phyloP scores from a whole-genome alignment of 2,329 filamentous ascomycete genomes.

The Ascocoryne sarcoides region DNA sequence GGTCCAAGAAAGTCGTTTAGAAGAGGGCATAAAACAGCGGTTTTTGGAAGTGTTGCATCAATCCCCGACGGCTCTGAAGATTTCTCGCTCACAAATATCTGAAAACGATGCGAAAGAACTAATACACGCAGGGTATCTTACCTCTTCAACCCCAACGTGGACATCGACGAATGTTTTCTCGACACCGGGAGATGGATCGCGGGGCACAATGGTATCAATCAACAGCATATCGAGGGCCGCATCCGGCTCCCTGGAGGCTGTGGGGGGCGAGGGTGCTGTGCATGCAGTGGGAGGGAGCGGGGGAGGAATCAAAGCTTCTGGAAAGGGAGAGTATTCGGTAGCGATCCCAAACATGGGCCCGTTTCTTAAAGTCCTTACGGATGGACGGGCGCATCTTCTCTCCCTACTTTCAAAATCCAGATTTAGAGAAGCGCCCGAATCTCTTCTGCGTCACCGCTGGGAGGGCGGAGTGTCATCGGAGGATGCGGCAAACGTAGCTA shows the following conservation, averaged over 20 bases:
- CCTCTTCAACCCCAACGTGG: slow-evolving; percentile 34
- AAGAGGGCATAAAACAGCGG: slow-evolving; percentile 36
- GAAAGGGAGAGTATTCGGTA: slow-evolving; percentile 38
- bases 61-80: slow-evolving; percentile 39
- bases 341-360: slow-evolving; percentile 59
- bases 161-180: slow-evolving; percentile 34
- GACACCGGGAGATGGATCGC: slow-evolving; percentile 31
- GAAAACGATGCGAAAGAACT: slow-evolving; percentile 45
- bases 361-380: slow-evolving; percentile 56
- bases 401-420: slow-evolving; percentile 48
- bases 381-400: slow-evolving; percentile 52
- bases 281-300: slow-evolving; percentile 50
- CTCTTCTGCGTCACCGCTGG: slow-evolving; percentile 58
- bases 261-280: slow-evolving; percentile 59
- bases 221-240: slow-evolving; percentile 55
- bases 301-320: slow-evolving; percentile 22
- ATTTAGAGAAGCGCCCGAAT: slow-evolving; percentile 55
- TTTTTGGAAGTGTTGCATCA: slow-evolving; percentile 44
- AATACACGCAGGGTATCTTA: slow-evolving; percentile 59
- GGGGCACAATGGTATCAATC: slow-evolving; percentile 48
- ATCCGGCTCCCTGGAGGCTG: slow-evolving; percentile 59
- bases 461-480: slow-evolving; percentile 52
- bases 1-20: slow-evolving; percentile 33
- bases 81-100: slow-evolving; percentile 34
- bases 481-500: slow-evolving; percentile 37